These are phyloP conservation scores for Neurospora sp. DNA, from an alignment of 495 filamentous ascomycete genomes.

Conservation along the genomic window DNA sequence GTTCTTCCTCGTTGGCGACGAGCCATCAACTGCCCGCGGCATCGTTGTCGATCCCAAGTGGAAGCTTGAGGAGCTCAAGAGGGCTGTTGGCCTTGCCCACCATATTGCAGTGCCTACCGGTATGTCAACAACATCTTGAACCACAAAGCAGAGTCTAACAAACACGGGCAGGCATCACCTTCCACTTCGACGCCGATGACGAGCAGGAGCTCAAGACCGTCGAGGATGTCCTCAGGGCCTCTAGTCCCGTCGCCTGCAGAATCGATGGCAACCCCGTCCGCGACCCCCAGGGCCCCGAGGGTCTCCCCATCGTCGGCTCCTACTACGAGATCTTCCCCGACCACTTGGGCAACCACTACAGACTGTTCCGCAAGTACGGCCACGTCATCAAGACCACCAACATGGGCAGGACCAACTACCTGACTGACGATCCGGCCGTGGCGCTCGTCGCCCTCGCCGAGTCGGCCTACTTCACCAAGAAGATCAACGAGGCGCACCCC, in stretches of 20 bases:
- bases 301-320: slow-evolving; percentile 40
- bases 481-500: slow-evolving; percentile 40
- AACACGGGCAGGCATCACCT: slow-evolving; percentile 33
- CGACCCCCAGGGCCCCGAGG: slow-evolving; percentile 34
- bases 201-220: slow-evolving; percentile 13
- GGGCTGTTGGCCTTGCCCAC: slow-evolving; percentile 21
- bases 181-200: slow-evolving; percentile 21
- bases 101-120: slow-evolving; percentile 29
- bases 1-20: slow-evolving; percentile 38
- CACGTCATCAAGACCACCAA: slow-evolving; percentile 44
- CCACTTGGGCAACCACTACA: slow-evolving; percentile 48
- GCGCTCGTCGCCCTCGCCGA: slow-evolving; percentile 34
- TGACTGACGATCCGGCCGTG: slow-evolving; percentile 40
- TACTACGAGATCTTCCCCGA: slow-evolving; percentile 50
- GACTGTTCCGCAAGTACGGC: slow-evolving; percentile 45
- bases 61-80: slow-evolving; percentile 23
- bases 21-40: slow-evolving; percentile 24
- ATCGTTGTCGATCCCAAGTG: slow-evolving; percentile 23
- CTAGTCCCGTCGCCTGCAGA: slow-evolving; percentile 28
- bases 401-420: slow-evolving; percentile 40
- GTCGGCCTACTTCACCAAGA: slow-evolving; percentile 43
- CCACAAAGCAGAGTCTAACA: not conserved
- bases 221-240: slow-evolving; percentile 19
- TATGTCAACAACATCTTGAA: not conserved
- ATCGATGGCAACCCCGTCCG: slow-evolving; percentile 36